phyloP scores from a whole-genome alignment of 1,284 basidiomycete species.

The Ustilago loliicola region DNA sequence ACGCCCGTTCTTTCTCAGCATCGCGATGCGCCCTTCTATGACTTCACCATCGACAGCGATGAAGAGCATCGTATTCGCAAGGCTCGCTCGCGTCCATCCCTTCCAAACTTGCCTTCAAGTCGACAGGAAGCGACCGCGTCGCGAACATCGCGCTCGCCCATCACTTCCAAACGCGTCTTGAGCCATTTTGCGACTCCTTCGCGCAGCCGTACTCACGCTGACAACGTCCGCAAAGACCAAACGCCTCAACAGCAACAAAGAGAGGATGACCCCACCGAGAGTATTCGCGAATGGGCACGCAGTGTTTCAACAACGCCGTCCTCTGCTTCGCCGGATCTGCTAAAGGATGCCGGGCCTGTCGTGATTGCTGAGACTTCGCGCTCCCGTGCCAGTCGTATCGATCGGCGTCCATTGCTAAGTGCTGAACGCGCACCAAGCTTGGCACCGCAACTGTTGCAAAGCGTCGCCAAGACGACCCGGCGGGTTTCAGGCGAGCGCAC shows the following conservation, averaged over 20 bases:
- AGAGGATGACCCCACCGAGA: slow-evolving; percentile 12
- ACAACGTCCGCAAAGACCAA: background rate
- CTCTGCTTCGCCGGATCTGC: slow-evolving; percentile 13
- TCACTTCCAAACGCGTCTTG: slow-evolving; percentile 12
- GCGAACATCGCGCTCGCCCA: background rate
- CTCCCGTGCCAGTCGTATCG: slow-evolving; percentile 28
- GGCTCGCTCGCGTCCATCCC: slow-evolving; percentile 30
- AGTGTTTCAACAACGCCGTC: slow-evolving; percentile 26
- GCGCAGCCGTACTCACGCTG: background rate
- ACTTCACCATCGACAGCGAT: slow-evolving; percentile 52
- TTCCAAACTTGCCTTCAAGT: slow-evolving; percentile 18
- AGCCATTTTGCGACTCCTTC: slow-evolving; percentile 27
- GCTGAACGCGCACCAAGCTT: background rate
- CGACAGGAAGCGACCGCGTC: background rate
- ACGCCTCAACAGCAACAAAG: background rate
- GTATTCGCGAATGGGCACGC: slow-evolving; percentile 28
- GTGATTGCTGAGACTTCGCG: slow-evolving; percentile 18
- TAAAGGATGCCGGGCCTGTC: background rate
- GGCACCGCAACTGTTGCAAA: slow-evolving; percentile 17
- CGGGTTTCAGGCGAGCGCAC: background rate
- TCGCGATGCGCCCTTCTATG: slow-evolving; percentile 40
- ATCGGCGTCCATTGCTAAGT: slow-evolving; percentile 9
- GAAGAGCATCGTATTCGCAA: slow-evolving; percentile 38
- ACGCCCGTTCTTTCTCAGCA: slow-evolving; percentile 40
- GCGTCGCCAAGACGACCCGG: background rate